Conservation (phyloP, 768 basidiomycete genomes). For the Psilocybe tampanensis region DNA sequence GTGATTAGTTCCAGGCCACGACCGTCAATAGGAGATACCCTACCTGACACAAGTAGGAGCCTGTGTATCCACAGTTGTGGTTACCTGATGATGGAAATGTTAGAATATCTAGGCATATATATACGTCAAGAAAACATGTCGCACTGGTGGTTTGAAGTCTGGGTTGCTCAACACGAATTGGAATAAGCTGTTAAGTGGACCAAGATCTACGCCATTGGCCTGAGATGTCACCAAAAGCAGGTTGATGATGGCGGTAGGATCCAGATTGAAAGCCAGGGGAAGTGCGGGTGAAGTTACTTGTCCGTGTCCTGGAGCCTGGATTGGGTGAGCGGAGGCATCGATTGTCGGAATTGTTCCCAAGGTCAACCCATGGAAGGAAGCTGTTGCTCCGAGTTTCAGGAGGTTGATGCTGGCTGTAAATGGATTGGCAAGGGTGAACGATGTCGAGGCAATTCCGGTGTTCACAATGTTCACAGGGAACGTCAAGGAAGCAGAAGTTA, state of each 20-base stretch:
- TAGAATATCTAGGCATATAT: not conserved
- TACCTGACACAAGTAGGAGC: slow-evolving; percentile 63
- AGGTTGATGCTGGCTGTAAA: slow-evolving; percentile 76
- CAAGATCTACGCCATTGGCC: slow-evolving; percentile 60
- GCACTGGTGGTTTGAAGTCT: slow-evolving; percentile 51
- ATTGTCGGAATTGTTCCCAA: slow-evolving; percentile 61
- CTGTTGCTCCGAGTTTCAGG: slow-evolving; percentile 53
- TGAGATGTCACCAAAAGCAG: slow-evolving; percentile 53
- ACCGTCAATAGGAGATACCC: too few relatives aligned
- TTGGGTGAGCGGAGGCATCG: slow-evolving; percentile 57
- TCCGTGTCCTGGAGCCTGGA: slow-evolving; percentile 60
- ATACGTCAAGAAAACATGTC: slow-evolving; percentile 13
- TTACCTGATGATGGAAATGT: slow-evolving; percentile 40
- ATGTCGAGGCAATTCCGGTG: slow-evolving; percentile 59
- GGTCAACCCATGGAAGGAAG: slow-evolving; percentile 54
- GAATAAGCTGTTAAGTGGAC: slow-evolving; percentile 58
- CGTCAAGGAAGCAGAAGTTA: slow-evolving; percentile 53
- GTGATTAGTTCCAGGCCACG: slow-evolving; percentile 11
- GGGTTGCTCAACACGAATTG: slow-evolving; percentile 54
- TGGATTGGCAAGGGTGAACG: slow-evolving; percentile 64
- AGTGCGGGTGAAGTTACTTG: slow-evolving; percentile 57
- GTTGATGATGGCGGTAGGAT: slow-evolving; percentile 62
- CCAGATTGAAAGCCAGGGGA: slow-evolving; percentile 64
- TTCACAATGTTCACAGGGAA: slow-evolving; percentile 65
- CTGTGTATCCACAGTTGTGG: slow-evolving; percentile 52